Evolutionary conservation across 2,329 filamentous ascomycete genomes (phyloP).

Genomic region (Niveomyces coronatus): DNA sequence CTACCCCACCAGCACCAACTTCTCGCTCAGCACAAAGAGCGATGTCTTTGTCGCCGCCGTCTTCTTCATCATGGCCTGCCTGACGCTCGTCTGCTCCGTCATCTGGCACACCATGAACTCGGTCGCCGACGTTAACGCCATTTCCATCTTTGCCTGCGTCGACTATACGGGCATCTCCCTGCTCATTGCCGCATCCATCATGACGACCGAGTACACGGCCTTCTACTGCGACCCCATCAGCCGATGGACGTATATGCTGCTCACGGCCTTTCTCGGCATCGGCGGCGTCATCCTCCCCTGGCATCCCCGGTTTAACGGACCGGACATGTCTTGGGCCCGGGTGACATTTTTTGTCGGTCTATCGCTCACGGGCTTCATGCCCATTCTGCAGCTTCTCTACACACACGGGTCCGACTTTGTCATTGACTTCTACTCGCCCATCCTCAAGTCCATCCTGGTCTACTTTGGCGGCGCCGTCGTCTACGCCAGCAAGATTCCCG

Average conservation of each 20-base stretch:
- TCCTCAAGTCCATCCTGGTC: conserved; percentile 75
- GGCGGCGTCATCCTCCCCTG: conserved; percentile 87
- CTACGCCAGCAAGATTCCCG: conserved; percentile 86
- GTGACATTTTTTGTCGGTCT: conserved; percentile 88
- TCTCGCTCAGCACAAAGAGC: conserved; percentile 72
- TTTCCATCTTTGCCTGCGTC: conserved; percentile 94
- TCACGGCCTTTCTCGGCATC: conserved; percentile 72
- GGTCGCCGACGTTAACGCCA: conserved; percentile 77
- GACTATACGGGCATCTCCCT: conserved; percentile 97
- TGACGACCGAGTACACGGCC: conserved; percentile 96
- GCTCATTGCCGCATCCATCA: conserved; percentile 88
- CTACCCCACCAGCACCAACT: conserved; percentile 82
- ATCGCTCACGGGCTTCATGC: conserved; percentile 78
- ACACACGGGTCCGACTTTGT: conserved; percentile 73
- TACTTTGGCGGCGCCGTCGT: conserved; percentile 78
- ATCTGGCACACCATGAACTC: conserved; percentile 99
- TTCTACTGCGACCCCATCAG: conserved; percentile 94
- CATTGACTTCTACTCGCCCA: conserved; percentile 79
- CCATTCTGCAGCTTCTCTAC: conserved; percentile 71
- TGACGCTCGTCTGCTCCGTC: conserved; percentile 88
- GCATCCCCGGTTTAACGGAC: conserved; percentile 89
- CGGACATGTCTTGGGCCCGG: conserved; percentile 85
- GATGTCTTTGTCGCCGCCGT: conserved; percentile 86
- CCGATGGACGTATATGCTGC: conserved; percentile 74
- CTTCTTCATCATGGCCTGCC: conserved; percentile 93